Percentiles rank a stretch among this genome's conserved stretches.
phyloP scores from a whole-genome alignment of 192 early-diverging fungal genomes.

The Coemansia umbellata region DNA sequence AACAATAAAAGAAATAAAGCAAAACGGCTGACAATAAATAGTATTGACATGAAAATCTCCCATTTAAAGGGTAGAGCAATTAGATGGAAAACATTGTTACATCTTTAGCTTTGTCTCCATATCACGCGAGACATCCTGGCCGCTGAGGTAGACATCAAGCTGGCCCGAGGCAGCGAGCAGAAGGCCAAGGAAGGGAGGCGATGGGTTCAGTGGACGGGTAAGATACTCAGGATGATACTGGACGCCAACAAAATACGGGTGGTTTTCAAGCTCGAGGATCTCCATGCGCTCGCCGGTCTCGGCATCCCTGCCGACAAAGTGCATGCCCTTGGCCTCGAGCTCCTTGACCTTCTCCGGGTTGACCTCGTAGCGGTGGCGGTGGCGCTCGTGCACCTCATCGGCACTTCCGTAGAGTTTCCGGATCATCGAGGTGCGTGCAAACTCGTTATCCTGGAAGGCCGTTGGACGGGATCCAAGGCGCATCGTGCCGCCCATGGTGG shows the following conservation, averaged over 20 bases:
- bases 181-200: slow-evolving; percentile 90
- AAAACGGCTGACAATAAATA: too few relatives aligned
- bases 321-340: slow-evolving; percentile 77
- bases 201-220: slow-evolving; percentile 88
- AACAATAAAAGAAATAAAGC: too few relatives aligned
- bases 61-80: background rate
- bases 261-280: slow-evolving; percentile 83
- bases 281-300: slow-evolving; percentile 98
- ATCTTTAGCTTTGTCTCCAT: slow-evolving; percentile 42
- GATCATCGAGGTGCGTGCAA: slow-evolving; percentile 55
- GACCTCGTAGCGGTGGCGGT: slow-evolving; percentile 98
- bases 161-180: slow-evolving; percentile 80
- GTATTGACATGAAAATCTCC: background rate
- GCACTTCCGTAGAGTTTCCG: slow-evolving; percentile 62
- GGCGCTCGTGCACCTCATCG: slow-evolving; percentile 77
- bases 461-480: slow-evolving; percentile 85
- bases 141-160: slow-evolving; percentile 53
- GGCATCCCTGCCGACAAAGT: slow-evolving; percentile 85
- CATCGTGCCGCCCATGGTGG: slow-evolving; percentile 96
- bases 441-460: slow-evolving; percentile 67
- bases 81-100: slow-evolving; percentile 9
- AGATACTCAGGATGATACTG: slow-evolving; percentile 99
- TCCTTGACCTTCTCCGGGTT: slow-evolving; percentile 77
- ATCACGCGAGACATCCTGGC: slow-evolving; percentile 17
- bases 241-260: slow-evolving; percentile 91